These are phyloP conservation scores for Fusarium nurragi DNA, from an alignment of 2,329 filamentous ascomycete genomes.

Conservation along the genomic window DNA sequence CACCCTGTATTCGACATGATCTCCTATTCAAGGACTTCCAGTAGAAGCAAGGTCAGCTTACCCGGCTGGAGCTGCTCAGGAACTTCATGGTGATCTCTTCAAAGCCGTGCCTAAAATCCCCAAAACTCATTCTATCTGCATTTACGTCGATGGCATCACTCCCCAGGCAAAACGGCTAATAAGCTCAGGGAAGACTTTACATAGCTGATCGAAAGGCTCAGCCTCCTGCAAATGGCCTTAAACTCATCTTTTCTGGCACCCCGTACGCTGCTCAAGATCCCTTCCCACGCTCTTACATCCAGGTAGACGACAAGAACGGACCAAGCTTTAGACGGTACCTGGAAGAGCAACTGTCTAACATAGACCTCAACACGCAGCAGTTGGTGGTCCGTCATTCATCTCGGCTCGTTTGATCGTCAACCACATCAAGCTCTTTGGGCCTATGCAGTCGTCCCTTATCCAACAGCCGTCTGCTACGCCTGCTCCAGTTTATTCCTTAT, in stretches of 20 bases:
- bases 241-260: neutral
- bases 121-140: neutral
- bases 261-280: neutral
- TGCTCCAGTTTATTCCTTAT: neutral
- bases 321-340: neutral
- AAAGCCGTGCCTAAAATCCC: neutral
- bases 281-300: neutral
- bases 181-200: slow-evolving; percentile 7
- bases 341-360: neutral
- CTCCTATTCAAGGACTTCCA: no score
- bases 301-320: slow-evolving; percentile 1
- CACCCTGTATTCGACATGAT: no score
- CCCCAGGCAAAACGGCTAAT: neutral
- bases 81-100: neutral
- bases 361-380: neutral
- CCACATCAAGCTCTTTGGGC: neutral
- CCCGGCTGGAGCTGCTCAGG: neutral
- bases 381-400: neutral
- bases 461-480: slow-evolving; percentile 1
- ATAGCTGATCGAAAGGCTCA: neutral
- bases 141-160: slow-evolving; percentile 1
- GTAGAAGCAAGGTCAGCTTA: neutral
- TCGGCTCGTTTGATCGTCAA: neutral
- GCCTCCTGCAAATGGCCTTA: neutral
- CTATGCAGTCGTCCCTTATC: neutral